Evolutionary conservation across 768 basidiomycete species (phyloP), one percentile per base, ranked within the genome.

Genomic region (Amyloporia xantha): DNA sequence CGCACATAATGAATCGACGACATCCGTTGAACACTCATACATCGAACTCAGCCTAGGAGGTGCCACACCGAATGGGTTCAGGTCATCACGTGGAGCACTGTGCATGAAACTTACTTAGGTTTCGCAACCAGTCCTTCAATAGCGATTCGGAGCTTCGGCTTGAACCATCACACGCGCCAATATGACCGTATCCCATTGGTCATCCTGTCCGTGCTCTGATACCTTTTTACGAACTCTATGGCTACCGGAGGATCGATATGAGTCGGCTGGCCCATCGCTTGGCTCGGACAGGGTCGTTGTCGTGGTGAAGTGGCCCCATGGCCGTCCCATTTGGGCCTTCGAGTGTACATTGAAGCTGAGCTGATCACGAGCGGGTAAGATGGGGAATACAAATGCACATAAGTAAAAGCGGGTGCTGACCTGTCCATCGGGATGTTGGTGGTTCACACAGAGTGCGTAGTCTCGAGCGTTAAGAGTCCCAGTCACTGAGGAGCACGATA

Each of bases 401-500:
- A 1, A n/a, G n/a, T n/a, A n/a, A n/a, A n/a, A n/a, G n/a, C 17
- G 23, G 39, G 25, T 7, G 12, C 52, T 30, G 26, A 62, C 77
- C 68, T 77, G 76, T 3, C 80, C 75, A 54, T 82, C 75, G 1
- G 73, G 77, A 64, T 87, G 84, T 49, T 71, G 70, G 50, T 88
- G 83, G 56, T 83, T 84, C 33, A 90, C 86, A 54, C 89, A 82
- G 23, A 87, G 65, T n/a, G 79, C 88, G 64, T 86, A 86, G 48
- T 86, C 82, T 0, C 78, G 74, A 5, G 88, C 76, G 39, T 79
- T 76, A 3, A 92, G 70, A 0, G 83, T 75, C 4, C 89, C 89
- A 26, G 89, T 78, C 20, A 89, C 77, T 77, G 41, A 7, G 4
- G 15, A 7, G 30, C 15, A 12, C 10, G 21, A 36, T 15, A 10